phyloP scores from a whole-genome alignment of 129 eudicot species.

The Scalesia atractyloides region DNA sequence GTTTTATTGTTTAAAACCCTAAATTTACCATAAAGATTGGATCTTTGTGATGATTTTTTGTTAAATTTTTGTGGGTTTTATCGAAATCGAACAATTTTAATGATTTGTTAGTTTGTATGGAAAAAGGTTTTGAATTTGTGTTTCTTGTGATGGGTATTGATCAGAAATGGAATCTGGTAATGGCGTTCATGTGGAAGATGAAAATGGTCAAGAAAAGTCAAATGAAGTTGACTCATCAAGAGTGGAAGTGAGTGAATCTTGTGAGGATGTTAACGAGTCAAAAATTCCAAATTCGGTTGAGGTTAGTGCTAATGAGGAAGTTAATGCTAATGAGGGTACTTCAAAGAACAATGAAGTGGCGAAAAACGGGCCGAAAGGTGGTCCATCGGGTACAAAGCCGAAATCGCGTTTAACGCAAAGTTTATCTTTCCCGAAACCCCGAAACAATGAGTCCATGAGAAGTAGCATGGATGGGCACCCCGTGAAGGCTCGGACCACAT shows the following conservation, averaged over 20 bases:
- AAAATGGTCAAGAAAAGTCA: conserved; percentile 33
- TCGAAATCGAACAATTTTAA: neutral
- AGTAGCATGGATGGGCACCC: conserved; percentile 66
- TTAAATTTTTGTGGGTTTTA: conserved; percentile 3
- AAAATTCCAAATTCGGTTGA: conserved; percentile 34
- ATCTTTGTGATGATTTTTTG: conserved; percentile 26
- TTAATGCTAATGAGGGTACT: conserved; percentile 29
- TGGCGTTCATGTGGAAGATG: conserved; percentile 58
- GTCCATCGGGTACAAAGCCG: conserved; percentile 35
- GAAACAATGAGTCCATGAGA: conserved; percentile 41
- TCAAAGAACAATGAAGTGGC: conserved; percentile 45
- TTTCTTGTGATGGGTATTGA: conserved; percentile 10
- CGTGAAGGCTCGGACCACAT: conserved; percentile 36
- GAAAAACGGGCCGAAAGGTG: conserved; percentile 44
- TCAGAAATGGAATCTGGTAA: conserved; percentile 64
- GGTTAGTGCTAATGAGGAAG: conserved; percentile 30
- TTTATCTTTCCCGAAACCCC: conserved; percentile 62
- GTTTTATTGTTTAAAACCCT: conserved; percentile 2
- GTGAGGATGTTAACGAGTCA: conserved; percentile 37
- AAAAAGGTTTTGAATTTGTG: conserved; percentile 20
- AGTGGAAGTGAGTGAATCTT: conserved; percentile 39
- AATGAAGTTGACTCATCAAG: conserved; percentile 36
- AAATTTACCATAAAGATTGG: neutral
- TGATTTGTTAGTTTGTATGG: neutral
- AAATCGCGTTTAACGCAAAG: conserved; percentile 59